Percentiles rank a stretch among this genome's conserved stretches.
Conservation (phyloP, 768 basidiomycete species). For the Russula virescens region DNA sequence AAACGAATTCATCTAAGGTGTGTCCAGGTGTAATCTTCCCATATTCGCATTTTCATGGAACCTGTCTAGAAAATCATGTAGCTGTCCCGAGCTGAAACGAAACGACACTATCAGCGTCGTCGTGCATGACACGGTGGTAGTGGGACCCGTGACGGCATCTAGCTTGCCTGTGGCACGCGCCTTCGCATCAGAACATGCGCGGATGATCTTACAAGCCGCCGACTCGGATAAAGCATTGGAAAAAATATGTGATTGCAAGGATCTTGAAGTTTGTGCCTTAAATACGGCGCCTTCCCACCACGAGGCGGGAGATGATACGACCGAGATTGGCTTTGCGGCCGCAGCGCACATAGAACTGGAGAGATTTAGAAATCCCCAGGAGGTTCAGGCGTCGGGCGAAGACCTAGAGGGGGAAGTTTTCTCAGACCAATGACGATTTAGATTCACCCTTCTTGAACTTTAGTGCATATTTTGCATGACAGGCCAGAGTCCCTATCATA, state of each 20-base stretch:
- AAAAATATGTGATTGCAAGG: constrained; percentile 39
- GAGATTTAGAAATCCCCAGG: constrained; percentile 11
- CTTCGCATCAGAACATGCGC: constrained; percentile 58
- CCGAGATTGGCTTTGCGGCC: constrained; percentile 45
- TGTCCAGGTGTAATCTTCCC: constrained; percentile 26
- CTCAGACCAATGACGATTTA: not conserved
- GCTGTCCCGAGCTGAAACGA: constrained; percentile 38
- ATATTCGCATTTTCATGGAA: constrained; percentile 17
- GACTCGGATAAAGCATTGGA: constrained; percentile 41
- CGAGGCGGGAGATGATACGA: constrained; percentile 37
- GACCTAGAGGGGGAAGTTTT: not conserved
- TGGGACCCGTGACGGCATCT: constrained; percentile 54
- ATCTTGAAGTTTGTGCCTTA: constrained; percentile 19
- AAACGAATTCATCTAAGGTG: constrained; percentile 42
- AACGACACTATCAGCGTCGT: constrained; percentile 51
- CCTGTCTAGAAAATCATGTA: constrained; percentile 37
- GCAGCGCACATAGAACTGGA: constrained; percentile 33
- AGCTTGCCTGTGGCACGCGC: constrained; percentile 61
- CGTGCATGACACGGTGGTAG: constrained; percentile 52
- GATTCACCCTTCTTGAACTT: not conserved
- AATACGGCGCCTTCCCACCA: not conserved
- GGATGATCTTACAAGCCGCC: constrained; percentile 45
- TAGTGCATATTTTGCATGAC: not conserved
- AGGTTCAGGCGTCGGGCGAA: constrained; percentile 24
- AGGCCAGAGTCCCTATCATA: not conserved